Evolutionary conservation across 345 rosid species (phyloP), one percentile per base, ranked within the genome.

Genomic region (Fremontodendron californicum): DNA sequence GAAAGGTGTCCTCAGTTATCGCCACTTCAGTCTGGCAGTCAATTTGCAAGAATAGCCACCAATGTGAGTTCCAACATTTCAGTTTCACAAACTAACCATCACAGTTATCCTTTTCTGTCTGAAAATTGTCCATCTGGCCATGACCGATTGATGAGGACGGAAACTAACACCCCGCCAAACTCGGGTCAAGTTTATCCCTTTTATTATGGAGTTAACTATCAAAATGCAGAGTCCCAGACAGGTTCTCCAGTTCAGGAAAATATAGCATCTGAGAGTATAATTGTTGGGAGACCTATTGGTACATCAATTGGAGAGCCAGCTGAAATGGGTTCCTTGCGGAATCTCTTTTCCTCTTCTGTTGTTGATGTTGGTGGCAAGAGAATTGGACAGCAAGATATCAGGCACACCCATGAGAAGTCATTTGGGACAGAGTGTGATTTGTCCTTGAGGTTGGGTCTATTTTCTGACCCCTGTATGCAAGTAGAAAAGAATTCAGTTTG

Each of bases 231-330:
- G 67, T 62, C 83, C 8, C 85, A 75, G 55, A 73, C 74, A 70
- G 85, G 78, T 72, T 74, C 85, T 27, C 76, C 78, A 66, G 81
- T 80, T 71, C 82, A 85, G 8, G 91, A 81, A 51, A 81, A 77
- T 72, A 62, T 58, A 29, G 74, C 73, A 35, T 57, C 80, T 7
- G 66, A 80, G 21, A 81, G 84, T 13, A 78, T 90, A 60, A 84
- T 89, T 83, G 81, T 89, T 72, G 97, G 98, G 74, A 89, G 85
- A 86, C 97, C 98, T 46, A 46, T 91, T 48, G 85, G 88, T 75
- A 81, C 82, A 55, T 84, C 90, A 9, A 78, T 85, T 15, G 69
- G 82, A 16, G 82, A 83, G 74, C 76, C 80, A 73, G 39, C 81
- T 43, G 81, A 84, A 68, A 80, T 63, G 73, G 79, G 83, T 77